Conservation (phyloP, 2,329 filamentous ascomycete species). For the Dactylella cylindrospora region DNA sequence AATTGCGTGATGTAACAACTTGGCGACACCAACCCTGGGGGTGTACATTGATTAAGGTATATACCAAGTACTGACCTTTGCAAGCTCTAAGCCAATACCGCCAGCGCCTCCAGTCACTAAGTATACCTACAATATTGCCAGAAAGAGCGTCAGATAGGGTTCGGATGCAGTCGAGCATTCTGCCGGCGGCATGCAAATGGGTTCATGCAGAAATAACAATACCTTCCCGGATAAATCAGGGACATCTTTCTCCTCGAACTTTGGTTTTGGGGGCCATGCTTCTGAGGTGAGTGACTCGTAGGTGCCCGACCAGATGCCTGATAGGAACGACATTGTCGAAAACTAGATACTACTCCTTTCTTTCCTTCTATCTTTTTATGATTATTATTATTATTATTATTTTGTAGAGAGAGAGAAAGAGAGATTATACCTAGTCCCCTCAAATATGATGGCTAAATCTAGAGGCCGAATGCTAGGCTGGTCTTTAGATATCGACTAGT, state of each 20-base stretch:
- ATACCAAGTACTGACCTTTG: constrained; percentile 48
- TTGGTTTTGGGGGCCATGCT: constrained; percentile 52
- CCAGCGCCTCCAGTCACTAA: constrained; percentile 59
- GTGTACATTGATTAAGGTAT: not conserved
- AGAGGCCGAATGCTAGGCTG: too few relatives aligned
- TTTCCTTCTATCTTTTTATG: too few relatives aligned
- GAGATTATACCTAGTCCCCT: too few relatives aligned
- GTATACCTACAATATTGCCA: constrained; percentile 48
- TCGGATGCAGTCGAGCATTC: not conserved
- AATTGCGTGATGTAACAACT: too few relatives aligned
- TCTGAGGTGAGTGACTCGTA: constrained; percentile 26
- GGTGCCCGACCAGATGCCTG: constrained; percentile 4
- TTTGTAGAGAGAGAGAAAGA: too few relatives aligned
- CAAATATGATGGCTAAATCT: too few relatives aligned
- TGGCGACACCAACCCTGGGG: too few relatives aligned
- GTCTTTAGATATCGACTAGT: too few relatives aligned
- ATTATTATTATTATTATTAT: too few relatives aligned
- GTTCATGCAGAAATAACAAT: not conserved
- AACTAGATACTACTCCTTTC: too few relatives aligned
- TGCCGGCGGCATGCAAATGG: not conserved
- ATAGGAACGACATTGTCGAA: constrained; percentile 16
- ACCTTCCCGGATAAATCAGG: constrained; percentile 54
- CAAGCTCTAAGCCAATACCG: constrained; percentile 59
- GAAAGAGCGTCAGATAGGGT: not conserved
- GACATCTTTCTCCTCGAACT: constrained; percentile 54